phyloP scores from a whole-genome alignment of 768 basidiomycete genomes.

The Lanmaoa pseudosensibilis region DNA sequence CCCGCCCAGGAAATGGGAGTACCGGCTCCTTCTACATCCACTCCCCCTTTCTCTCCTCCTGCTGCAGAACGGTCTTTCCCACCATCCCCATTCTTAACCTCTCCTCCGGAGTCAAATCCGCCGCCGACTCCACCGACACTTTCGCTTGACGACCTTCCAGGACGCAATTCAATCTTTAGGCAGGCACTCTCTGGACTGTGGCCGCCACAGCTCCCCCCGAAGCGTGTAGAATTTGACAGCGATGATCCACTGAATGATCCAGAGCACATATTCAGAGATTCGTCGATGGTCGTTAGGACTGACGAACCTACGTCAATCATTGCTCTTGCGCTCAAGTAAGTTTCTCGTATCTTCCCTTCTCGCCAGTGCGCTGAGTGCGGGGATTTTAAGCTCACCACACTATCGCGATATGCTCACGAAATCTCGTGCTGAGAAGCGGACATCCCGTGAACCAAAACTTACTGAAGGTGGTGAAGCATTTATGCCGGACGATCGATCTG shows the following conservation, averaged over 20 bases:
- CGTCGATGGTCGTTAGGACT: constrained; percentile 90
- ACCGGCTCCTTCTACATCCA: constrained; percentile 17
- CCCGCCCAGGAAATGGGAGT: constrained; percentile 33
- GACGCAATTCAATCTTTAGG: constrained; percentile 72
- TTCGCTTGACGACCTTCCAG: constrained; percentile 51
- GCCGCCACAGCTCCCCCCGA: constrained; percentile 55
- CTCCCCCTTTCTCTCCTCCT: constrained; percentile 30
- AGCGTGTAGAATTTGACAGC: constrained; percentile 55
- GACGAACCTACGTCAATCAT: constrained; percentile 99
- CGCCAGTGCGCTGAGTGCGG: constrained; percentile 4
- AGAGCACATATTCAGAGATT: constrained; percentile 94
- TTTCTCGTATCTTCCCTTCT: constrained; percentile 1
- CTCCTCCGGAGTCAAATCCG: constrained; percentile 37
- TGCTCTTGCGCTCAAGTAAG: constrained; percentile 87
- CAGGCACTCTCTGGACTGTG: constrained; percentile 65
- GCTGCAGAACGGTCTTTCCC: constrained; percentile 37
- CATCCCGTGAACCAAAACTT: constrained; percentile 51
- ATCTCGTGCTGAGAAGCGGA: constrained; percentile 76
- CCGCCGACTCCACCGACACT: constrained; percentile 48
- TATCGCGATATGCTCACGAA: constrained; percentile 79
- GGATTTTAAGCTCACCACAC: constrained; percentile 61
- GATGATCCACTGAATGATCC: constrained; percentile 75
- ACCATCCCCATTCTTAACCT: constrained; percentile 55
- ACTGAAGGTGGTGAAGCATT: constrained; percentile 79
- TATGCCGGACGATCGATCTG: constrained; percentile 88